These are phyloP conservation scores for Russula dissimulans DNA, from an alignment of 768 basidiomycete species.

Conservation along the genomic window DNA sequence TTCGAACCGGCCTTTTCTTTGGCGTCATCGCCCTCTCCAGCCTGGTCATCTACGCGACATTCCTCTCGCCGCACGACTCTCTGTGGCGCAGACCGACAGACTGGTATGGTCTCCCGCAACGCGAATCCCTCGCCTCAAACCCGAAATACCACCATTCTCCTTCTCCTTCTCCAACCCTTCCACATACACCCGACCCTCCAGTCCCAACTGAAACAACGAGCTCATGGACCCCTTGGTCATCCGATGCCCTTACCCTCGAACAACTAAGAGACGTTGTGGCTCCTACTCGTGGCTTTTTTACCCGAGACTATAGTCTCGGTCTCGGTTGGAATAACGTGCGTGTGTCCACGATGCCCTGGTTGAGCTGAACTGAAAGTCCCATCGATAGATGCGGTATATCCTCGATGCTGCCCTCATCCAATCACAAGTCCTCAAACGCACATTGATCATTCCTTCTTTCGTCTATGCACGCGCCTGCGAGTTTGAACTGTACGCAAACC, in stretches of 20 bases:
- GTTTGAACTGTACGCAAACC: slow-evolving; percentile 28
- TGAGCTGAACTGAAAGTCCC: neutral
- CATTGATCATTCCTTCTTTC: slow-evolving; percentile 35
- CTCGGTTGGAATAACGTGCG: slow-evolving; percentile 44
- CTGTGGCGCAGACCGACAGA: neutral
- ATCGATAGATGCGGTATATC: slow-evolving; percentile 37
- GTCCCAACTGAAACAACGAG: neutral
- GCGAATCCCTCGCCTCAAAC: neutral
- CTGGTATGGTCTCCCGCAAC: neutral
- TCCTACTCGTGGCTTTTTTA: slow-evolving; percentile 35
- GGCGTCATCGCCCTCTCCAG: neutral
- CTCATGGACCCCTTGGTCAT: neutral
- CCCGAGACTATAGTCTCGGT: slow-evolving; percentile 35
- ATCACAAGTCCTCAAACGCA: slow-evolving; percentile 34
- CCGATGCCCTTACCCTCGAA: slow-evolving; percentile 21
- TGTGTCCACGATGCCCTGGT: neutral
- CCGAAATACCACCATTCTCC: neutral
- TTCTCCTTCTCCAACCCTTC: neutral
- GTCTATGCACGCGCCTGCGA: slow-evolving; percentile 41
- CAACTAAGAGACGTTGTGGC: slow-evolving; percentile 29
- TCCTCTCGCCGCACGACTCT: neutral
- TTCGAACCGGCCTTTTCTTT: neutral
- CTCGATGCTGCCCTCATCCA: slow-evolving; percentile 38
- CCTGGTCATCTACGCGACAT: slow-evolving; percentile 1
- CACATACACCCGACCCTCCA: neutral